These are phyloP conservation scores for Alliaria petiolata DNA, from an alignment of 345 rosid species.

Conservation along the genomic window DNA sequence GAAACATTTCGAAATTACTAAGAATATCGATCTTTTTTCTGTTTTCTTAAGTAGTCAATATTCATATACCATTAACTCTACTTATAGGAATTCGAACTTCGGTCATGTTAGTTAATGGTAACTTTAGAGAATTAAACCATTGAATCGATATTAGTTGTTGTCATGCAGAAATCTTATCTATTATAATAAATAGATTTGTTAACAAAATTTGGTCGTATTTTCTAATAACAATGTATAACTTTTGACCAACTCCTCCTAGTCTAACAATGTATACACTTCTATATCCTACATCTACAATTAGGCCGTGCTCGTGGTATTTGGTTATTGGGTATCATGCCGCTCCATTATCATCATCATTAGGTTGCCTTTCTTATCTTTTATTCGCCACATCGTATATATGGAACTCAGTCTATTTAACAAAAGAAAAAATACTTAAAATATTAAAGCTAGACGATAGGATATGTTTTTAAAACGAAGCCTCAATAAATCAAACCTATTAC, in stretches of 20 bases:
- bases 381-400: constrained; percentile 5
- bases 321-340: constrained; percentile 16
- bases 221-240: background rate
- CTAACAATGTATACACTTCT: background rate
- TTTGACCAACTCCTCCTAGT: constrained; percentile 8
- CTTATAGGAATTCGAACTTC: background rate
- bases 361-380: constrained; percentile 20
- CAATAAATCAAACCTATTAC: background rate
- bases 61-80: background rate
- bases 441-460: background rate
- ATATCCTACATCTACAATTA: constrained; percentile 13
- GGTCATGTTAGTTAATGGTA: background rate
- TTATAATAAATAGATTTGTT: background rate
- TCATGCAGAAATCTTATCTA: background rate
- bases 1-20: background rate
- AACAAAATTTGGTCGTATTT: background rate
- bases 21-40: background rate
- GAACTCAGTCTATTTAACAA: background rate
- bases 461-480: background rate
- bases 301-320: constrained; percentile 52
- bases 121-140: background rate
- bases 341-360: constrained; percentile 24
- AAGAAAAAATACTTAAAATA: background rate
- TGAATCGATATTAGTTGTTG: background rate
- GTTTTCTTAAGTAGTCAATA: no score